phyloP scores from a whole-genome alignment of 1,284 basidiomycete genomes.

The Ustilago curta region DNA sequence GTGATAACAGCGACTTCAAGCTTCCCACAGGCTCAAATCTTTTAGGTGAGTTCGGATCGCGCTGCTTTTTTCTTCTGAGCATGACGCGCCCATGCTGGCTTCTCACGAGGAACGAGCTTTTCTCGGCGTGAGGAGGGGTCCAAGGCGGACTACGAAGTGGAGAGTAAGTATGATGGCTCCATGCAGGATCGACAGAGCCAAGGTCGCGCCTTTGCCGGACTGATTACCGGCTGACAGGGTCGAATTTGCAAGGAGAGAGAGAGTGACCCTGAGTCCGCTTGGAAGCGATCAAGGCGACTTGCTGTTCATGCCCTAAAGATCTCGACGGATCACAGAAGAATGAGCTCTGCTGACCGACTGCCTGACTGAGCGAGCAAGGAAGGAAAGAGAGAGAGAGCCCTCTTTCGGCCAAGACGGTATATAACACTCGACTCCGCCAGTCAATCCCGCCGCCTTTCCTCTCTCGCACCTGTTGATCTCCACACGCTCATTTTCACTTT shows the following conservation, averaged over 20 bases:
- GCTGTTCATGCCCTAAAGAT: not conserved
- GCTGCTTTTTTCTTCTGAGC: not conserved
- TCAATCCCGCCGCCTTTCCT: not conserved
- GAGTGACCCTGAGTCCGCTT: not conserved
- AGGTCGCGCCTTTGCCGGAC: constrained; percentile 21
- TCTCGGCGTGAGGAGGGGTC: not conserved
- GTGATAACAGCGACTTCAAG: no score
- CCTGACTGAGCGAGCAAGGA: constrained; percentile 1
- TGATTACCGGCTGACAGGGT: constrained; percentile 25
- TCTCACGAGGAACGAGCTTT: not conserved
- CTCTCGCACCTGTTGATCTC: not conserved
- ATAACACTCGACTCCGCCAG: not conserved
- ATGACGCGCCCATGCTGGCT: constrained; percentile 13
- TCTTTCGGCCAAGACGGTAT: not conserved
- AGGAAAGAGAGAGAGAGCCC: not conserved
- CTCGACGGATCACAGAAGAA: not conserved
- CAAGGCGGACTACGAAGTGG: not conserved
- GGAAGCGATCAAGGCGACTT: not conserved
- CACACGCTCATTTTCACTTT: not conserved
- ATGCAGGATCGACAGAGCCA: constrained; percentile 2
- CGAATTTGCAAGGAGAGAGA: not conserved
- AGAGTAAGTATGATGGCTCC: not conserved
- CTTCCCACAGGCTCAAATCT: no score
- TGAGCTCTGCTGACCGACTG: not conserved
- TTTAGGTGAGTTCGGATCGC: not conserved